Conservation (phyloP, 2,329 filamentous ascomycete genomes). For the Ceratocystis eucalypticola region DNA sequence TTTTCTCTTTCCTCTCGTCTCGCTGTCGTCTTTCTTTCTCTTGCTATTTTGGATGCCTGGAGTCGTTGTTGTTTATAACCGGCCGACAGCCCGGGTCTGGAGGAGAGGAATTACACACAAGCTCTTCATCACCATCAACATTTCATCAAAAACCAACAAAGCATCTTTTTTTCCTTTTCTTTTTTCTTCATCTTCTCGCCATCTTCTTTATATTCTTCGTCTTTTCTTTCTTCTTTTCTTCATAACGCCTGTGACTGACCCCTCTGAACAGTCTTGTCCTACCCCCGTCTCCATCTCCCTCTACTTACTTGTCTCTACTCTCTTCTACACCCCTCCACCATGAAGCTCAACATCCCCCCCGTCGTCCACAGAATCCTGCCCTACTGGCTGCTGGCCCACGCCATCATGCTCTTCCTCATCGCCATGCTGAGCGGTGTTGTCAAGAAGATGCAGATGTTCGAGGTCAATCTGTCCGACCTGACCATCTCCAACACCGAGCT, state of each 20-base stretch:
- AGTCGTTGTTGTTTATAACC: background rate
- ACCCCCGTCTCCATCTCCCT: background rate
- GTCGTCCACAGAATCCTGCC: background rate
- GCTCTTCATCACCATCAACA: background rate
- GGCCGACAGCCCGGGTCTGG: background rate
- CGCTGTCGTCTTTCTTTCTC: background rate
- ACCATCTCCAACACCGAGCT: conserved; percentile 19
- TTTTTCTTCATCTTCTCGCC: background rate
- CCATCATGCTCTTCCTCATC: conserved; percentile 55
- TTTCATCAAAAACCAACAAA: background rate
- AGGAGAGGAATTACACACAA: background rate
- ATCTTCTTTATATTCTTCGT: background rate
- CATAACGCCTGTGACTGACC: background rate
- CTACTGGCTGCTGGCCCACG: conserved; percentile 24
- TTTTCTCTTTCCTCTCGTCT: background rate
- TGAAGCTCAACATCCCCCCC: background rate
- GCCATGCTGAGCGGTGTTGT: conserved; percentile 42
- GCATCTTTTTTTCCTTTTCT: background rate
- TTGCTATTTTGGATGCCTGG: conserved; percentile 4
- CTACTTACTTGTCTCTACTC: background rate
- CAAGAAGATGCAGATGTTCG: conserved; percentile 46
- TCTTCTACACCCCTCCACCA: background rate
- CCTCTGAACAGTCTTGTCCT: background rate
- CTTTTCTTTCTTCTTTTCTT: background rate
- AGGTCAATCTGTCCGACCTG: conserved; percentile 46